Evolutionary conservation across 2,329 filamentous ascomycete species (phyloP).

Genomic region (Tolypocladium nubicola): DNA sequence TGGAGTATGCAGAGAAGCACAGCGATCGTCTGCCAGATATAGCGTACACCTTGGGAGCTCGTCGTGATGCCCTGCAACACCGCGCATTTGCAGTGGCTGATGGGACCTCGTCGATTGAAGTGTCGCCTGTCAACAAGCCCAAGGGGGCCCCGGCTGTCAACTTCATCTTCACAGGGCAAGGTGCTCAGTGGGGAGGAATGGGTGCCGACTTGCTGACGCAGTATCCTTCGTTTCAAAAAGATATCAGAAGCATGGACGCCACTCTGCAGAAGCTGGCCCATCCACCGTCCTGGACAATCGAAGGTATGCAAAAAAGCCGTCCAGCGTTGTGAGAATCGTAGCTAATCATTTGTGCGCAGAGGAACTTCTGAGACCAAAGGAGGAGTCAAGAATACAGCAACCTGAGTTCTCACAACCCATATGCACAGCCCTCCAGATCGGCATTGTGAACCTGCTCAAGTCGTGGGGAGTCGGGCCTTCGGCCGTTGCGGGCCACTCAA

Average conservation of each 20-base stretch:
- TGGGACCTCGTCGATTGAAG: not conserved
- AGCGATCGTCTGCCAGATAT: not conserved
- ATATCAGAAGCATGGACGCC: slow-evolving; percentile 5
- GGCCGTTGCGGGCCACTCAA: slow-evolving; percentile 26
- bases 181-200: slow-evolving; percentile 33
- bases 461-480: slow-evolving; percentile 16
- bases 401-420: slow-evolving; percentile 37
- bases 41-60: not conserved
- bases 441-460: slow-evolving; percentile 24
- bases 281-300: slow-evolving; percentile 16
- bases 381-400: slow-evolving; percentile 17
- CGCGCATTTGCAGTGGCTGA: not conserved
- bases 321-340: not conserved
- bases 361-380: slow-evolving; percentile 14
- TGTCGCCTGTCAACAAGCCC: slow-evolving; percentile 13
- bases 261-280: slow-evolving; percentile 6
- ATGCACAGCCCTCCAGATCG: slow-evolving; percentile 44
- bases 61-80: not conserved
- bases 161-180: slow-evolving; percentile 30
- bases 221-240: slow-evolving; percentile 11
- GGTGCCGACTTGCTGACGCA: slow-evolving; percentile 17
- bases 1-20: not conserved
- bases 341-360: not conserved
- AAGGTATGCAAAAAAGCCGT: not conserved
- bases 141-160: slow-evolving; percentile 14